Evolutionary conservation across 2,329 filamentous ascomycete species (phyloP).

Genomic region (Coniochaeta ligniaria): DNA sequence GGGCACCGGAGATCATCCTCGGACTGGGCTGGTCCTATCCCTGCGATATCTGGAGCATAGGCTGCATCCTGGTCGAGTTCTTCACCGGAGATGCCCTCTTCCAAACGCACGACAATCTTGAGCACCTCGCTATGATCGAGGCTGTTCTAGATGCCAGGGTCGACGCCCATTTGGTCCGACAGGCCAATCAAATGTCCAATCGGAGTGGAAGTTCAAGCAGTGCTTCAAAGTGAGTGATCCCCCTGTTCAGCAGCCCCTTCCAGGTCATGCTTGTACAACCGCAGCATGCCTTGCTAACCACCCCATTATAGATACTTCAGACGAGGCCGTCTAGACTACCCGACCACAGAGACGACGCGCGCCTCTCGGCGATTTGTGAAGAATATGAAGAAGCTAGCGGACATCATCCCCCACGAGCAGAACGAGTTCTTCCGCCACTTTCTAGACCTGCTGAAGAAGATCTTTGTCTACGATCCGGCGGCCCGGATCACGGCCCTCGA

Average conservation of each 20-base stretch:
- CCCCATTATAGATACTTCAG: slow-evolving; percentile 54
- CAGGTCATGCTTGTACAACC: neutral
- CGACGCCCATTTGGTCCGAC: slow-evolving; percentile 49
- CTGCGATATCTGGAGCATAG: slow-evolving; percentile 69
- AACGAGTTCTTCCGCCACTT: slow-evolving; percentile 55
- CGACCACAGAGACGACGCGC: slow-evolving; percentile 53
- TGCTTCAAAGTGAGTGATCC: slow-evolving; percentile 51
- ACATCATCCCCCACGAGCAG: slow-evolving; percentile 52
- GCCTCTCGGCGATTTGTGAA: slow-evolving; percentile 61
- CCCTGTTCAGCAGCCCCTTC: neutral
- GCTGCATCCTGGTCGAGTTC: slow-evolving; percentile 66
- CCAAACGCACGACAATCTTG: slow-evolving; percentile 66
- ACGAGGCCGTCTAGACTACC: slow-evolving; percentile 57
- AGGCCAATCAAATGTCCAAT: slow-evolving; percentile 46
- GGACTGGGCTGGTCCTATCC: slow-evolving; percentile 65
- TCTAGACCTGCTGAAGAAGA: slow-evolving; percentile 56
- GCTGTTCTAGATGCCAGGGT: slow-evolving; percentile 55
- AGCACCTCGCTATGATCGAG: slow-evolving; percentile 70
- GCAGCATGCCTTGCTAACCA: neutral
- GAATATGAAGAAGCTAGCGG: slow-evolving; percentile 62
- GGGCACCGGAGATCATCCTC: slow-evolving; percentile 64
- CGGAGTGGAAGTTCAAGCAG: slow-evolving; percentile 47
- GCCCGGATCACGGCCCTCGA: slow-evolving; percentile 61
- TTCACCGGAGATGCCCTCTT: slow-evolving; percentile 66
- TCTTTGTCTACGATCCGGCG: slow-evolving; percentile 61